Evolutionary conservation across 495 filamentous ascomycete genomes (phyloP), one percentile per base, ranked within the genome.

Genomic region (Penicillium subrubescens): DNA sequence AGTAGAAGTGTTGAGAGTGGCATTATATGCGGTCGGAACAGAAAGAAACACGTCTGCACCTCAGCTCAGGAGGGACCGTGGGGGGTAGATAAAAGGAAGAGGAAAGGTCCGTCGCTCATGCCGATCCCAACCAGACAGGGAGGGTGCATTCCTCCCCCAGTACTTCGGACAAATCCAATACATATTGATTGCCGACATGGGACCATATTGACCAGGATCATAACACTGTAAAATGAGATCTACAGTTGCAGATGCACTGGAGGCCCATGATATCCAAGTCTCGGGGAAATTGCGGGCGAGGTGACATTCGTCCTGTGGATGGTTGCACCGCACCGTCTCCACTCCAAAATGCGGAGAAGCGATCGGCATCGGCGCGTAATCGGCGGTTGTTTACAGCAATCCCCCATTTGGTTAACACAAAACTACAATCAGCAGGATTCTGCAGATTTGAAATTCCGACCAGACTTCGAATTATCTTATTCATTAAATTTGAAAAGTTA

Each of bases 311-410:
- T 41, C 44, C 48, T 61, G 41, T 21, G 41, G 29, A 73, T 41
- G 59, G 69, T 69, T 66, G 66, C 63, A 63, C 52, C 23, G 66
- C 63, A 63, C 52, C 23, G 55, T 65, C 63, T 67, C 69, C 71
- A 65, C 68, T 21, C 39, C 21, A 54, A 68, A 65, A 58, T 73
- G 71, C 69, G 71, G 71, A 71, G 69, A 71, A 67, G 58, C 19
- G 67, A 70, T 73, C 69, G 64, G 59, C 33, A 11, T 37, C 35
- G 35, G 35, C 35, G 31, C 69, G 64, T 56, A 2, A 11, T 37
- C 35, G 35, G 35, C 35, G 31, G 31, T 6, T 33, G 31, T 33
- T 33, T 33, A 33, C 31, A 27, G 25, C 4, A 27, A 27, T 2
- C 25, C 25, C 25, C 25, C 25, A 27, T 27, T 27, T 27, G 25